phyloP scores from a whole-genome alignment of 2,329 filamentous ascomycete species.

The Xylariaceae sp. region DNA sequence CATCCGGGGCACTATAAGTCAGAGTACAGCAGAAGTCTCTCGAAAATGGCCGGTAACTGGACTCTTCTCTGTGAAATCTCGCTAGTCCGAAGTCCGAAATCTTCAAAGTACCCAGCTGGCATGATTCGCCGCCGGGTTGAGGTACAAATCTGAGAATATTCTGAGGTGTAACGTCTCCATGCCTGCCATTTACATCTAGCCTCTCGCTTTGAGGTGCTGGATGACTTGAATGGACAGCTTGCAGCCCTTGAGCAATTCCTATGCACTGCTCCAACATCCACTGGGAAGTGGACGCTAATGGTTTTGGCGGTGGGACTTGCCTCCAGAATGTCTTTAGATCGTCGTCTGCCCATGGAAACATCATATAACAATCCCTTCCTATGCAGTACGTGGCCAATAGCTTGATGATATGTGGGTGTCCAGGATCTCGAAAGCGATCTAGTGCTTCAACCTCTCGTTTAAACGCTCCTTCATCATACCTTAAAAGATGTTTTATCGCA shows the following conservation, averaged over 20 bases:
- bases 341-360: neutral
- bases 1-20: conserved; percentile 2
- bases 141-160: neutral
- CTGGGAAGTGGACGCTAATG: neutral
- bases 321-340: neutral
- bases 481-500: neutral
- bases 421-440: neutral
- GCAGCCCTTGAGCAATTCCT: neutral
- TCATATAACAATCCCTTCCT: neutral
- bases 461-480: neutral
- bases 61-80: neutral
- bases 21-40: neutral
- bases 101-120: neutral
- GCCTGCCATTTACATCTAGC: neutral
- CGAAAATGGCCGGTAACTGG: neutral
- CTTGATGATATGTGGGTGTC: neutral
- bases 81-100: conserved; percentile 2
- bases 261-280: conserved; percentile 1
- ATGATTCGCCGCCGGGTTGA: neutral
- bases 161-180: conserved; percentile 1
- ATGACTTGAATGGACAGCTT: neutral
- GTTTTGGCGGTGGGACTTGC: neutral
- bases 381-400: neutral
- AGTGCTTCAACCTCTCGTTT: neutral
- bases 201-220: neutral